Percentiles rank a stretch among this genome's conserved stretches.
Conservation (phyloP, 1,139 yeast genomes). For the Pichia sp. region DNA sequence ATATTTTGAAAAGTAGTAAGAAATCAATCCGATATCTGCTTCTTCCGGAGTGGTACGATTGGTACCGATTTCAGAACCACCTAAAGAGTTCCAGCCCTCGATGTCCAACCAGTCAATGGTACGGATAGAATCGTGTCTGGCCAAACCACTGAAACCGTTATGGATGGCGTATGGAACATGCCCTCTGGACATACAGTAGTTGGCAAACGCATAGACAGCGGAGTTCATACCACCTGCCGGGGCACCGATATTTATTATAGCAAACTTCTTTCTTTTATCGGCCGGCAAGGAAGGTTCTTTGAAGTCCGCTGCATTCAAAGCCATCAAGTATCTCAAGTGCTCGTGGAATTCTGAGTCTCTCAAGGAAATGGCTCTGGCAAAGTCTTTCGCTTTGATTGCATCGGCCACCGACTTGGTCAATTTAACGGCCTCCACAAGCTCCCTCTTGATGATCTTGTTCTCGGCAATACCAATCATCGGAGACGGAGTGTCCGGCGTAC, state of each 20-base stretch:
- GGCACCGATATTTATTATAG: conserved; percentile 73
- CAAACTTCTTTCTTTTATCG: conserved; percentile 52
- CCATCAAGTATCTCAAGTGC: conserved; percentile 54
- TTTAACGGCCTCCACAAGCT: conserved; percentile 65
- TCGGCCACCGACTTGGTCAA: conserved; percentile 64
- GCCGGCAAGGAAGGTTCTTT: conserved; percentile 45
- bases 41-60: conserved; percentile 64
- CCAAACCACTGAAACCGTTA: conserved; percentile 69
- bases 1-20: conserved; percentile 67
- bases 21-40: conserved; percentile 63
- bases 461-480: conserved; percentile 71
- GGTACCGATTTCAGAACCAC: conserved; percentile 81
- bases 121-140: conserved; percentile 64
- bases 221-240: conserved; percentile 79
- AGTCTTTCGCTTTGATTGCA: conserved; percentile 27
- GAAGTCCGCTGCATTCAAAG: conserved; percentile 55
- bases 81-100: conserved; percentile 65
- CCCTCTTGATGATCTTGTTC: conserved; percentile 60
- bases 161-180: conserved; percentile 67
- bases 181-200: conserved; percentile 68
- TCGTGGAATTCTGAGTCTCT: conserved; percentile 70
- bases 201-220: conserved; percentile 67
- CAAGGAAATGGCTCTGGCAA: conserved; percentile 28
- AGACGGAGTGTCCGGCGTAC: conserved; percentile 63
- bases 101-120: conserved; percentile 60